Evolutionary conservation across 108 stramenopile species (phyloP), one percentile per base, ranked within the genome.

Genomic region (Poteriospumella lacustris): DNA sequence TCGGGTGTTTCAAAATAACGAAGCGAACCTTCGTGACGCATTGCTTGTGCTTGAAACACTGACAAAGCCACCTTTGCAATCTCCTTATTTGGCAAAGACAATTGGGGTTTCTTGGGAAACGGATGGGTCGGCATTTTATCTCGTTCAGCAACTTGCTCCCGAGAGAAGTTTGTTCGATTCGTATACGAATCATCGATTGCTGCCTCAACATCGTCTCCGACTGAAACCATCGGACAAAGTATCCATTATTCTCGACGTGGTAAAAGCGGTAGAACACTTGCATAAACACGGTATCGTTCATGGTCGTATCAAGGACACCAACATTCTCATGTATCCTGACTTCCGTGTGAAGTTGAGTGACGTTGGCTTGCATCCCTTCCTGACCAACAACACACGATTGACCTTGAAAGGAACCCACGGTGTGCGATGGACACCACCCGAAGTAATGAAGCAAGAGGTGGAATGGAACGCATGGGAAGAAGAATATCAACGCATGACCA

Each of bases 221-320:
- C 47, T 64, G 24, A 64, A 9, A 12, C 60, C 60, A 12, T 5
- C 15, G 5, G 3, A 31, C 33, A 64, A 64, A 64, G 15, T 24
- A 24, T 64, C 60, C 36, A 64, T 64, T 5, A 12, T 64, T 9
- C 24, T 64, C 12, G 60, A 64, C 24, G 31, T 64, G 5, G 3
- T 5, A 26, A 64, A 33, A 34, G 60, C 33, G 5, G 3, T 64
- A 24, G 36, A 64, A 34, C 60, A 64, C 36, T 24, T 64, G 31
- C 60, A 64, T 64, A 64, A 9, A 5, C 36, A 12, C 24, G 60
- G 60, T 33, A 3, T 64, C 28, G 60, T 64, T 64, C 60, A 64
- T 24, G 60, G 60, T 64, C 15, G 60, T 5, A 3, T 64, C 28
- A 64, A 64, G 31, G 60, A 19, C 15, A 31, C 12, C 60, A 64